Conservation (phyloP, 2,329 filamentous ascomycete species). For the Aspergillus fumigatiaffinis region DNA sequence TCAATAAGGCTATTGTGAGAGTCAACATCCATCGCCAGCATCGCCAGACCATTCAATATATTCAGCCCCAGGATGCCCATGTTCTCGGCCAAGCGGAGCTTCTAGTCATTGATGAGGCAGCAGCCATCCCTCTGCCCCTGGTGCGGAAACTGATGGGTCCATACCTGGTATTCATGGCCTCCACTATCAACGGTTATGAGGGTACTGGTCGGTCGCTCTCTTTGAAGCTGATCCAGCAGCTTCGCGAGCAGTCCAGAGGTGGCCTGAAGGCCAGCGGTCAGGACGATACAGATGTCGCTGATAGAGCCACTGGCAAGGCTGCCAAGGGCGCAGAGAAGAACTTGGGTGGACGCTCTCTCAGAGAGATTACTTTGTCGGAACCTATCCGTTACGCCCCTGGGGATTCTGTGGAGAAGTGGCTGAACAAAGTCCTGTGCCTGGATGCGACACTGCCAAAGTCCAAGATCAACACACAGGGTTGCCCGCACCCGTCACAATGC, state of each 20-base stretch:
- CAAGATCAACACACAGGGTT: constrained; percentile 68
- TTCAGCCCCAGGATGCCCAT: constrained; percentile 92
- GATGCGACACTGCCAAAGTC: constrained; percentile 84
- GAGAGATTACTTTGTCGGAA: constrained; percentile 88
- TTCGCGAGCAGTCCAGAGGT: constrained; percentile 83
- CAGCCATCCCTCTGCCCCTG: constrained; percentile 88
- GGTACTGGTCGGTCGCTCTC: constrained; percentile 93
- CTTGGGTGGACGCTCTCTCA: constrained; percentile 69
- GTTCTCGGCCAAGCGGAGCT: constrained; percentile 92
- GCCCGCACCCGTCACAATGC: constrained; percentile 85
- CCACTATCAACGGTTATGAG: constrained; percentile 98
- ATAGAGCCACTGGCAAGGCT: constrained; percentile 72
- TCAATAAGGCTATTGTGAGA: constrained; percentile 97
- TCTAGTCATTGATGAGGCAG: constrained; percentile 94
- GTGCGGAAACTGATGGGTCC: constrained; percentile 94
- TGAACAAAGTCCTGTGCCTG: constrained; percentile 88
- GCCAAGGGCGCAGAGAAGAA: constrained; percentile 60
- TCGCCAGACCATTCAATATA: constrained; percentile 97
- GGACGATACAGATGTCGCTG: constrained; percentile 64
- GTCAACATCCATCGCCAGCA: constrained; percentile 95
- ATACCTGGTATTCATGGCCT: constrained; percentile 98
- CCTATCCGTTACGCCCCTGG: constrained; percentile 92
- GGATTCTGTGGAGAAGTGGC: constrained; percentile 91
- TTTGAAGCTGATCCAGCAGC: constrained; percentile 92
- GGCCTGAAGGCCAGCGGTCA: constrained; percentile 50